These are phyloP conservation scores for Termitomyces sp. DNA, from an alignment of 768 basidiomycete species.

Conservation along the genomic window DNA sequence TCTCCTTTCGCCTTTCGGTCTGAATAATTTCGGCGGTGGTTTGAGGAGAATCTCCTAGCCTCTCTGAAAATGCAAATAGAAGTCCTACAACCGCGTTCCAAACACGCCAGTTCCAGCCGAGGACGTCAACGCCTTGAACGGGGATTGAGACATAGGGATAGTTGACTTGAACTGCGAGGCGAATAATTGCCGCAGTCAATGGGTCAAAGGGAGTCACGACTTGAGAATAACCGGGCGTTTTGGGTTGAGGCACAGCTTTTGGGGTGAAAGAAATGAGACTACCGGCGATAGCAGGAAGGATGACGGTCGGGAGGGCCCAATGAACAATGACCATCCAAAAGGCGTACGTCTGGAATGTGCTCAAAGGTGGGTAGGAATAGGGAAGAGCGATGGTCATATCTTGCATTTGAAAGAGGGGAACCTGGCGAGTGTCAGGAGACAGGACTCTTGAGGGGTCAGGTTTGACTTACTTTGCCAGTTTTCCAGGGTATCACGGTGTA, in stretches of 20 bases:
- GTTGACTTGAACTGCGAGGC: constrained; percentile 55
- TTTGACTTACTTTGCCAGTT: constrained; percentile 30
- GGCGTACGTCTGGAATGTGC: constrained; percentile 36
- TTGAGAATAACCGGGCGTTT: constrained; percentile 9
- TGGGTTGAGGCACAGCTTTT: constrained; percentile 11
- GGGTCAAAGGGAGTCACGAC: constrained; percentile 44
- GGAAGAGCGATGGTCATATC: constrained; percentile 18
- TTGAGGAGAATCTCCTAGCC: constrained; percentile 44
- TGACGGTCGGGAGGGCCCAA: constrained; percentile 58
- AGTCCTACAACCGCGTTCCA: constrained; percentile 49
- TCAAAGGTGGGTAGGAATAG: constrained; percentile 45
- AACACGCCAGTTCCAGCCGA: constrained; percentile 53
- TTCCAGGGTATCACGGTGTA: constrained; percentile 51
- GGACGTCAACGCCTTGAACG: constrained; percentile 42
- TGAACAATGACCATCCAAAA: constrained; percentile 55
- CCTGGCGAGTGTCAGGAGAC: constrained; percentile 12
- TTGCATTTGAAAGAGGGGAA: constrained; percentile 21
- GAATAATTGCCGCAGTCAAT: constrained; percentile 58
- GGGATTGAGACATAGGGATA: constrained; percentile 42
- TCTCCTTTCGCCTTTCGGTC: constrained; percentile 19
- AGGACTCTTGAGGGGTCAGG: background rate
- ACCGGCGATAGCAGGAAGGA: constrained; percentile 55
- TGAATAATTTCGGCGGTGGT: constrained; percentile 25
- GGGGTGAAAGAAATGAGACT: constrained; percentile 61
- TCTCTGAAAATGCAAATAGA: constrained; percentile 68